Base-by-base conservation (phyloP, 192 early-diverging fungal species). In the Martensiomyces pterosporus region DNA sequence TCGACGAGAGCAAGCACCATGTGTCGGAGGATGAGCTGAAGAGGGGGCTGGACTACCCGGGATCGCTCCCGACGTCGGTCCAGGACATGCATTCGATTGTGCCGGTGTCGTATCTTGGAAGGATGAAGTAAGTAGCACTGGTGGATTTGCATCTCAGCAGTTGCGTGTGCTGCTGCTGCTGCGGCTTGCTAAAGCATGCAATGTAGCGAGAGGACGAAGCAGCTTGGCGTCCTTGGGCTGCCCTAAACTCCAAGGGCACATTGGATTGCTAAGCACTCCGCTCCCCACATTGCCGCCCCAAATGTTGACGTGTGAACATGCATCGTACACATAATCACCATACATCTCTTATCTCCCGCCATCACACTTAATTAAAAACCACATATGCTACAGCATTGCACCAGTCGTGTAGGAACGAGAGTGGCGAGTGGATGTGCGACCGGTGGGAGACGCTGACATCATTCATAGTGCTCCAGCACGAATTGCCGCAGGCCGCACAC, bases 371-470 rank as follows among this genome's bases (percentile, higher is more conserved):
- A n/a, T n/a, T n/a, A n/a, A 24, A 44, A 39, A 38, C 36, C 36
- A 38, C 13, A 16, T 38, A 17, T 38, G 13, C 14, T 41, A 21
- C 12, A 3, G 8, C 39, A 16, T 3, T 22, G 2, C 39, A 3
- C 39, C 39, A 18, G 12, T 36, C 17, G 4, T 15, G 26, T 57
- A 57, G 58, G 36, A 55, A 52, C 35, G 67, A 71, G 43, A 64
- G 60, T 14, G 67, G 67, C 48, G 67, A 71, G 47, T 69, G 66
- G 66, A 52, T 69, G 60, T 64, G 53, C 15, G 67, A 71, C 23
- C 56, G 60, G 22, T 71, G 67, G 67, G 67, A 71, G 38, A 59
- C 55, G 17, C 46, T 71, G 56, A 71, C 67, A 1, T 64, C 67
- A 16, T 71, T 64, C 53, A 49, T 64, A 18, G 67, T 64, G 10